These are phyloP conservation scores for Apiotrichum domesticum DNA, from an alignment of 1,284 basidiomycete species.

Conservation along the genomic window DNA sequence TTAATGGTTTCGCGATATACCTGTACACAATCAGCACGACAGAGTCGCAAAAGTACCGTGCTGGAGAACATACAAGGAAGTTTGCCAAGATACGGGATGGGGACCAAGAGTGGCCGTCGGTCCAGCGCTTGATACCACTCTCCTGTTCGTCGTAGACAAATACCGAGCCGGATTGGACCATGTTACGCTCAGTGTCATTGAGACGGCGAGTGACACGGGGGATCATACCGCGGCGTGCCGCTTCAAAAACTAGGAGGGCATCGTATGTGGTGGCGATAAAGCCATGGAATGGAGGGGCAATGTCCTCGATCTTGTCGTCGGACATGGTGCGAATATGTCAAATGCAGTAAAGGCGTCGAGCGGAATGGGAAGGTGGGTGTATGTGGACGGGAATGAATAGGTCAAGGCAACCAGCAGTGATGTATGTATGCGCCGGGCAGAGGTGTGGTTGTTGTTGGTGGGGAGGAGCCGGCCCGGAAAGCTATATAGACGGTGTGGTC, in stretches of 20 bases:
- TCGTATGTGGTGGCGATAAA: conserved; percentile 95
- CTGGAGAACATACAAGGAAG: conserved; percentile 58
- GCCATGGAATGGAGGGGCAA: conserved; percentile 70
- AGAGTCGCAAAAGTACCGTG: neutral
- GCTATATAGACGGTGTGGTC: no score
- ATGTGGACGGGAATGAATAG: no score
- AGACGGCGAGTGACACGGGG: conserved; percentile 90
- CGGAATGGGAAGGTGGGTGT: no score
- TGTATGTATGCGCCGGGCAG: no score
- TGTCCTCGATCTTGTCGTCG: conserved; percentile 19
- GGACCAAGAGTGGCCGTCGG: conserved; percentile 89
- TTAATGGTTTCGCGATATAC: conserved; percentile 90
- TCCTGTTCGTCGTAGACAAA: conserved; percentile 98
- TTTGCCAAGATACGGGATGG: conserved; percentile 68
- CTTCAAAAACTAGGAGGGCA: conserved; percentile 91
- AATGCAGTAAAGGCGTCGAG: no score
- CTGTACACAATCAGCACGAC: conserved; percentile 15
- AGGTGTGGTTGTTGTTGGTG: no score
- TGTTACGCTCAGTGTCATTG: conserved; percentile 83
- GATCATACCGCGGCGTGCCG: conserved; percentile 79
- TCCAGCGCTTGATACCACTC: conserved; percentile 97
- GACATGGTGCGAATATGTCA: conserved; percentile 6
- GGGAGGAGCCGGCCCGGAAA: no score
- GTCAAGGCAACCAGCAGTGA: neutral
- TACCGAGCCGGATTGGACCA: conserved; percentile 89